These are phyloP conservation scores for Dioszegia aurantiaca DNA, from an alignment of 768 basidiomycete genomes.

Conservation along the genomic window DNA sequence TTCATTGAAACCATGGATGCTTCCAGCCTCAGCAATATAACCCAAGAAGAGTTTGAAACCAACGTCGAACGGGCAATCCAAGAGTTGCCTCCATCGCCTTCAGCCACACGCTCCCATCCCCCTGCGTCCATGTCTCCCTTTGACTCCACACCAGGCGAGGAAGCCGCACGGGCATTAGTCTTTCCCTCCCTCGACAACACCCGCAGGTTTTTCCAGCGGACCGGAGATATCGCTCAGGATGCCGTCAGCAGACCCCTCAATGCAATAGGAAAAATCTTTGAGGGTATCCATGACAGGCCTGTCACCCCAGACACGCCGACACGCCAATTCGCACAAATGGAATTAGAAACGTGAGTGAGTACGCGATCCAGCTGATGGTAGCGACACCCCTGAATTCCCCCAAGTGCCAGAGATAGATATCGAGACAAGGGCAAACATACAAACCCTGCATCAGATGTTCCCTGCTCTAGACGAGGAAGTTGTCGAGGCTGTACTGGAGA, in stretches of 20 bases:
- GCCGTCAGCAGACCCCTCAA: constrained; percentile 86
- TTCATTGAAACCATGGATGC: constrained; percentile 99
- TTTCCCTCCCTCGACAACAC: constrained; percentile 66
- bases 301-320: constrained; percentile 32
- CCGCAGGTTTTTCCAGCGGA: constrained; percentile 76
- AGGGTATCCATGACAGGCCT: constrained; percentile 61
- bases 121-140: constrained; percentile 49
- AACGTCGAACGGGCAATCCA: constrained; percentile 66
- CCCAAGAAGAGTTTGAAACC: constrained; percentile 85
- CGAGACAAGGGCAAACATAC: constrained; percentile 60
- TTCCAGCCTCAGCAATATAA: constrained; percentile 86
- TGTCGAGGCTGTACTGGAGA: constrained; percentile 83
- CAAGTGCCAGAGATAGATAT: constrained; percentile 63
- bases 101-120: constrained; percentile 60
- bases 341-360: constrained; percentile 5
- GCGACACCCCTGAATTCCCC: constrained; percentile 47
- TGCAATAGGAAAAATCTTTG: constrained; percentile 82
- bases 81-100: constrained; percentile 70
- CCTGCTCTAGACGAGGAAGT: constrained; percentile 77
- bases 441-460: constrained; percentile 85
- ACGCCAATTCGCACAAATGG: constrained; percentile 19
- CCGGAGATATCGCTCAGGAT: constrained; percentile 62
- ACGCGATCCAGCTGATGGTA: constrained; percentile 48
- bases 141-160: constrained; percentile 62
- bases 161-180: constrained; percentile 76